phyloP scores from a whole-genome alignment of 1,284 basidiomycete species.

The Boletus semigastroideus region DNA sequence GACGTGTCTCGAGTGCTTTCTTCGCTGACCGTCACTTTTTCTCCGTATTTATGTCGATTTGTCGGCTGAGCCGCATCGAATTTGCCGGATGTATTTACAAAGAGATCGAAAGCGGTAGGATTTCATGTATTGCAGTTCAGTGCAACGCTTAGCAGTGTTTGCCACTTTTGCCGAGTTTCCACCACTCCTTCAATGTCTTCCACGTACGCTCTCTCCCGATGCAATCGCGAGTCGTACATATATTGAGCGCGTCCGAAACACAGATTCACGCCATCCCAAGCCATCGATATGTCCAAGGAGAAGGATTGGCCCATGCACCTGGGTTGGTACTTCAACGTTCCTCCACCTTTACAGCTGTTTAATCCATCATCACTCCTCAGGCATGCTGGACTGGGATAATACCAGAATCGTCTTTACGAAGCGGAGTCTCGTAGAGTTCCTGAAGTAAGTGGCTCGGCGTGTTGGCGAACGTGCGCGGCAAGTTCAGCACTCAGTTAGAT shows the following conservation, averaged over 20 bases:
- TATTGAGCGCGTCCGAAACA: slow-evolving; percentile 6
- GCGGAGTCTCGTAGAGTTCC: slow-evolving; percentile 66
- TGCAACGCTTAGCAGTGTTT: background rate
- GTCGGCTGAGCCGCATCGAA: slow-evolving; percentile 16
- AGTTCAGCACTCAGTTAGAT: slow-evolving; percentile 41
- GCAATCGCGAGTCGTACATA: background rate
- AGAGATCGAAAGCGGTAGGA: too few species aligned
- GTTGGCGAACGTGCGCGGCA: slow-evolving; percentile 10
- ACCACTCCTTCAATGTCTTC: slow-evolving; percentile 23
- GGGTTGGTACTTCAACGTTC: slow-evolving; percentile 40
- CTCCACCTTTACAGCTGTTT: background rate
- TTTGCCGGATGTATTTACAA: slow-evolving; percentile 2
- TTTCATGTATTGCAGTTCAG: background rate
- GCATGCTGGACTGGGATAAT: slow-evolving; percentile 74
- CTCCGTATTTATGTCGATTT: slow-evolving; percentile 4
- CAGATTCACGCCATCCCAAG: slow-evolving; percentile 59
- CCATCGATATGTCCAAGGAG: slow-evolving; percentile 60
- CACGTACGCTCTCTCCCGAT: slow-evolving; percentile 19
- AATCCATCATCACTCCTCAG: slow-evolving; percentile 33
- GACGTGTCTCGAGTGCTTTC: slow-evolving; percentile 1
- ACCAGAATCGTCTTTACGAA: slow-evolving; percentile 75
- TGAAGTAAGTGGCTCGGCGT: slow-evolving; percentile 51
- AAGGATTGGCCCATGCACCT: slow-evolving; percentile 66
- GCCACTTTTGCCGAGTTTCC: background rate
- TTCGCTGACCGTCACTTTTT: background rate